A percentile compares a stretch with the other conserved stretches of the same genome.
Evolutionary conservation across 2,329 filamentous ascomycete genomes (phyloP).

Genomic region (Cladosporium colombiae): DNA sequence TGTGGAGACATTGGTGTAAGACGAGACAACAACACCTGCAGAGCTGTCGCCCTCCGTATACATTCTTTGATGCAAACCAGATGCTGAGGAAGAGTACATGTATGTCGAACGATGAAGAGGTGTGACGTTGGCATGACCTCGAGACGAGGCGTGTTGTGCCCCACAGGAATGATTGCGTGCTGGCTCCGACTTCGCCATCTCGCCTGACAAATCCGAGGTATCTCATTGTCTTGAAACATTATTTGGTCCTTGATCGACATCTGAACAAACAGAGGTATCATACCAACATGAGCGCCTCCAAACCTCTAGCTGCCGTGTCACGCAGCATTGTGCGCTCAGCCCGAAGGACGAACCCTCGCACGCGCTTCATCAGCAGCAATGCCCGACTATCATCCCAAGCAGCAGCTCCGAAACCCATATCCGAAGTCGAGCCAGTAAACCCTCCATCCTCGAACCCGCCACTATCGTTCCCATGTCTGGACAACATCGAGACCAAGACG

Average conservation of each 20-base stretch:
- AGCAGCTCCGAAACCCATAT: constrained; percentile 29
- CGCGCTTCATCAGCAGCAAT: constrained; percentile 23
- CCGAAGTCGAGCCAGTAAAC: constrained; percentile 31
- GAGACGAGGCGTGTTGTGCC: constrained; percentile 5
- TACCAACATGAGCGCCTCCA: constrained; percentile 18
- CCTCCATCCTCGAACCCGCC: constrained; percentile 69
- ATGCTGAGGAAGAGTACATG: neutral
- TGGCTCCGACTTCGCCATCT: constrained; percentile 11
- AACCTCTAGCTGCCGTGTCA: constrained; percentile 10
- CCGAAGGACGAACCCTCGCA: constrained; percentile 29
- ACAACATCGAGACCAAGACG: constrained; percentile 73
- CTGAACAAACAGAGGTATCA: neutral
- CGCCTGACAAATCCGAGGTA: constrained; percentile 11
- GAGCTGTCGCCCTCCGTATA: neutral
- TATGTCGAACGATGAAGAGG: neutral
- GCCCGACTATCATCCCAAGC: constrained; percentile 27
- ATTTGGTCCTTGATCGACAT: neutral
- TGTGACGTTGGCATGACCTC: constrained; percentile 1
- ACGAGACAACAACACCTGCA: neutral
- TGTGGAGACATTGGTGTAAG: neutral
- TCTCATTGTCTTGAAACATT: neutral
- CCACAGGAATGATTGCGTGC: constrained; percentile 10
- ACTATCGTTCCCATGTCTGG: constrained; percentile 86
- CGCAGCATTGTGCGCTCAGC: constrained; percentile 21
- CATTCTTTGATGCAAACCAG: no score